Conservation (phyloP, 2,329 filamentous ascomycete genomes). For the Hypoxylon sp. region DNA sequence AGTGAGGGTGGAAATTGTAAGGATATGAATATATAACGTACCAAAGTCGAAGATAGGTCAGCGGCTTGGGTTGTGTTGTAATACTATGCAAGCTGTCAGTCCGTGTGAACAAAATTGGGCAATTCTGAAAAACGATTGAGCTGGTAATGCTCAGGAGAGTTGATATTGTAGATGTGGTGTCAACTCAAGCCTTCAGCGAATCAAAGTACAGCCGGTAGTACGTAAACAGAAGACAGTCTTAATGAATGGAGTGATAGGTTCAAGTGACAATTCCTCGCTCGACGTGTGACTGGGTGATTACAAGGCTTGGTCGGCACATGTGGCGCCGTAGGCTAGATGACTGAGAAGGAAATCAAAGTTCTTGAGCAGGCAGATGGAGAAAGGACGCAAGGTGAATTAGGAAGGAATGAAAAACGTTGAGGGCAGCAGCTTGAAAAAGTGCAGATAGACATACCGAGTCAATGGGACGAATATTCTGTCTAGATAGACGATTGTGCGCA, state of each 20-base stretch:
- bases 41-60: conserved; percentile 1
- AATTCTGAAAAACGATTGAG: not conserved
- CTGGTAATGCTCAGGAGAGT: not conserved
- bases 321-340: not conserved
- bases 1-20: not conserved
- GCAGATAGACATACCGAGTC: not conserved
- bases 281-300: no score
- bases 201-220: not conserved
- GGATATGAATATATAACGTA: conserved; percentile 4
- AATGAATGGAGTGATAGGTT: no score
- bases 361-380: not conserved
- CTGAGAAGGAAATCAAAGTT: not conserved
- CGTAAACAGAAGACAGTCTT: not conserved
- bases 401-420: not conserved
- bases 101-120: not conserved
- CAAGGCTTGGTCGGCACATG: not conserved
- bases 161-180: not conserved
- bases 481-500: not conserved
- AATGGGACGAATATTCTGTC: not conserved
- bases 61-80: not conserved
- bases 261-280: no score
- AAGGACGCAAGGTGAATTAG: not conserved
- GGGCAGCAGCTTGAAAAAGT: no score
- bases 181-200: not conserved
- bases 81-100: conserved; percentile 10